phyloP scores from a whole-genome alignment of 345 rosid genomes.

The Punica granatum region DNA sequence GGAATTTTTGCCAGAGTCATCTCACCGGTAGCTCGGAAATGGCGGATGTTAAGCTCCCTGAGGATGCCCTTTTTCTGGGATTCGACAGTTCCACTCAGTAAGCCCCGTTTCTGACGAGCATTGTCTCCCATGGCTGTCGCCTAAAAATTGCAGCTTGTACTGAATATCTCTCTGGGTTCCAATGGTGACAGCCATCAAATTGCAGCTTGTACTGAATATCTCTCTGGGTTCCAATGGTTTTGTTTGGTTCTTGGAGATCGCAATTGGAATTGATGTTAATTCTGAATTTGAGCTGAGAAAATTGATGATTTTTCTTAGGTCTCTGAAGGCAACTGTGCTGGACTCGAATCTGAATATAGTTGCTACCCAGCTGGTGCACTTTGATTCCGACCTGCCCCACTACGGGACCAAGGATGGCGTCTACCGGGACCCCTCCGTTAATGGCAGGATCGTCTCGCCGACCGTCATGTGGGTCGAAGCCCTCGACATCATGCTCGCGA shows the following conservation, averaged over 20 bases:
- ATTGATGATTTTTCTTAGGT: constrained; percentile 37
- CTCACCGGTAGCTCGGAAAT: constrained; percentile 14
- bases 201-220: too few relatives aligned
- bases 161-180: neutral
- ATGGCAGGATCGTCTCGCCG: constrained; percentile 83
- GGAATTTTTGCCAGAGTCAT: too few relatives aligned
- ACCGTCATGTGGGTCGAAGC: constrained; percentile 99
- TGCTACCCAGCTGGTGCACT: constrained; percentile 56
- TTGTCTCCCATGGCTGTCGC: neutral
- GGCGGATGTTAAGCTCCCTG: constrained; percentile 54
- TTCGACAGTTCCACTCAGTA: constrained; percentile 93
- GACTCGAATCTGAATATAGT: constrained; percentile 61
- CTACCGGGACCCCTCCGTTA: constrained; percentile 52
- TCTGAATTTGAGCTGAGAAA: neutral
- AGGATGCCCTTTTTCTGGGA: constrained; percentile 75
- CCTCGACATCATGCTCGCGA: constrained; percentile 67
- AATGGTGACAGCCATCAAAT: too few relatives aligned
- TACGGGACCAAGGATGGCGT: constrained; percentile 85
- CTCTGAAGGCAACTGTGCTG: constrained; percentile 89
- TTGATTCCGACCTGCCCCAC: constrained; percentile 72
- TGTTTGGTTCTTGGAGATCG: neutral
- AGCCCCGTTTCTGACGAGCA: constrained; percentile 12
- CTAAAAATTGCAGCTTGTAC: neutral
- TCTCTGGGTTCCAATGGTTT: constrained; percentile 5
- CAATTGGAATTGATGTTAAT: neutral